These are phyloP conservation scores for Holtermanniella nyarrowii DNA, from an alignment of 768 basidiomycete genomes.

Conservation along the genomic window DNA sequence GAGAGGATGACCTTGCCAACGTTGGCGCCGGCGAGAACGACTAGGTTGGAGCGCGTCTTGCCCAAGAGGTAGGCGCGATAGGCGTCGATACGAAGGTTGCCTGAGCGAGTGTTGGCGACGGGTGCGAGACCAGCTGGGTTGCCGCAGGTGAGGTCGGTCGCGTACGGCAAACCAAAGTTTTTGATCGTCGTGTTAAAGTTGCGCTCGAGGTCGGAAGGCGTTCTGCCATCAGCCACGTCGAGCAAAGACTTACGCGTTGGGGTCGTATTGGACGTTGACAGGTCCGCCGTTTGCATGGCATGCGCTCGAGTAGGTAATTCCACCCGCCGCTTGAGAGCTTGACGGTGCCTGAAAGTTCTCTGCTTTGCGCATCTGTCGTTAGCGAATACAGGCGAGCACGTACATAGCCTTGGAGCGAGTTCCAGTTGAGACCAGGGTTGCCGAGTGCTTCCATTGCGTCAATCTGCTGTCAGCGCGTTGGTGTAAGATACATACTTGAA, in stretches of 20 bases:
- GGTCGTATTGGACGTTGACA: constrained; percentile 26
- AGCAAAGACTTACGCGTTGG: constrained; percentile 3
- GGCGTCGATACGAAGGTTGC: constrained; percentile 23
- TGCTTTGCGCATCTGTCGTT: constrained; percentile 20
- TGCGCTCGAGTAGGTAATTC: constrained; percentile 13
- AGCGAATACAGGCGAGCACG: constrained; percentile 1
- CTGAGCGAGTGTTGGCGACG: constrained; percentile 25
- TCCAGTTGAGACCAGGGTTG: constrained; percentile 30
- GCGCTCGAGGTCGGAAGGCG: constrained; percentile 17
- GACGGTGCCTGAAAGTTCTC: constrained; percentile 25
- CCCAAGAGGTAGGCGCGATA: constrained; percentile 29
- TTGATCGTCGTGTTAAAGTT: constrained; percentile 23
- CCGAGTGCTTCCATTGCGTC: constrained; percentile 26
- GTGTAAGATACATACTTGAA: constrained; percentile 10
- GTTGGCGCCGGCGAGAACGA: constrained; percentile 23
- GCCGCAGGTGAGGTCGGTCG: constrained; percentile 28
- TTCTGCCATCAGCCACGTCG: not conserved
- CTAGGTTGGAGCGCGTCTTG: constrained; percentile 20
- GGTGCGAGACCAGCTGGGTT: constrained; percentile 25
- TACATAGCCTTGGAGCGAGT: constrained; percentile 19
- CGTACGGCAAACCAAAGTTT: constrained; percentile 21
- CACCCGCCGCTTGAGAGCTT: constrained; percentile 8
- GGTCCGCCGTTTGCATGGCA: constrained; percentile 30
- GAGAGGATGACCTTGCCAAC: constrained; percentile 25
- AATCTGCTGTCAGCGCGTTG: constrained; percentile 6